Evolutionary conservation across 1,284 basidiomycete genomes (phyloP).

Genomic region (Fistulina hepatica): DNA sequence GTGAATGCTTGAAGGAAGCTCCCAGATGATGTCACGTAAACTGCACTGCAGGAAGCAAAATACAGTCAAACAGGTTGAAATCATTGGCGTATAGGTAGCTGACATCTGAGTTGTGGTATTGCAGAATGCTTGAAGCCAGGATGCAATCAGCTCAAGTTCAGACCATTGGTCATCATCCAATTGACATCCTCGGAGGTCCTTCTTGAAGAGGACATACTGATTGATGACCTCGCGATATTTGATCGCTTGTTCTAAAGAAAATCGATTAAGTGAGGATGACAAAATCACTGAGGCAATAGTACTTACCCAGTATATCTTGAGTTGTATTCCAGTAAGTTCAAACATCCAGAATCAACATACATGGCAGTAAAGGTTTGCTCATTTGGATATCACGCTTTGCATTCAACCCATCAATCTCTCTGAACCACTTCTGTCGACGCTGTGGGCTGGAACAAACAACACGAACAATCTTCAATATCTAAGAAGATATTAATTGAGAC

Average conservation of each 20-base stretch:
- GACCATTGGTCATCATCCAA: conserved; percentile 17
- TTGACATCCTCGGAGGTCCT: conserved; percentile 11
- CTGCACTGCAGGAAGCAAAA: conserved; percentile 16
- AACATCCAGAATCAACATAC: conserved; percentile 18
- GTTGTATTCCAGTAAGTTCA: conserved; percentile 20
- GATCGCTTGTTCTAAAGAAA: conserved; percentile 14
- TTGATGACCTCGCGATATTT: conserved; percentile 12
- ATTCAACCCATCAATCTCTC: conserved; percentile 20
- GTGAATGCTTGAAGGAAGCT: conserved; percentile 5
- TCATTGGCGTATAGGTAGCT: conserved; percentile 16
- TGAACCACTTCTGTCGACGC: conserved; percentile 13
- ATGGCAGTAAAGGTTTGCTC: too few species aligned
- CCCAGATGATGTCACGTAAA: conserved; percentile 2
- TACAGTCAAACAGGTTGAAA: conserved; percentile 13
- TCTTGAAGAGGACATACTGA: conserved; percentile 10
- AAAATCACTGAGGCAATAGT: too few species aligned
- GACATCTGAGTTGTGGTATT: conserved; percentile 22
- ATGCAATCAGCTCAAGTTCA: conserved; percentile 13
- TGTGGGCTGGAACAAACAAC: conserved; percentile 19
- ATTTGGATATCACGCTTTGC: conserved; percentile 19
- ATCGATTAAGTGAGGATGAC: not conserved
- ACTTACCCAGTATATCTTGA: conserved; percentile 18
- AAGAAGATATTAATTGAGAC: not conserved
- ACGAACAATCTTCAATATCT: conserved; percentile 20
- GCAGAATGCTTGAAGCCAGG: conserved; percentile 18